Evolutionary conservation across 768 basidiomycete species (phyloP).

Genomic region (Lanmaoa rubissima): DNA sequence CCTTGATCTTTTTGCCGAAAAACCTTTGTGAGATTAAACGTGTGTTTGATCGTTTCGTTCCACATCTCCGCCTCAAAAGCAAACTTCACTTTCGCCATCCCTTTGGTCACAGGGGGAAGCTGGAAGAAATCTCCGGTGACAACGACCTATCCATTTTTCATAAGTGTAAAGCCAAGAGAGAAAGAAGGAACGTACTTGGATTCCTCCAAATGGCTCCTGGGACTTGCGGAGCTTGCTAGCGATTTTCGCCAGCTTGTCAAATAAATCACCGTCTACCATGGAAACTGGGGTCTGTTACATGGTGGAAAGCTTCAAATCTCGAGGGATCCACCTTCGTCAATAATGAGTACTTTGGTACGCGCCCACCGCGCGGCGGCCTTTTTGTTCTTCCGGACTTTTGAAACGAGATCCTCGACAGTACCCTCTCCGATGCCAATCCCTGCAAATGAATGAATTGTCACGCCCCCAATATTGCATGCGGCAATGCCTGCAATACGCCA

Average conservation of each 20-base stretch:
- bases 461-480: conserved; percentile 95
- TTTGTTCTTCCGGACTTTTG: conserved; percentile 75
- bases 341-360: conserved; percentile 79
- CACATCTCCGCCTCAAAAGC: conserved; percentile 88
- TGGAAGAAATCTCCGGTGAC: conserved; percentile 99
- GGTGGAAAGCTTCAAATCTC: neutral
- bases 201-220: conserved; percentile 84
- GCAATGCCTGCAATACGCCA: conserved; percentile 64
- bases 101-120: conserved; percentile 85
- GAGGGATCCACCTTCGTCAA: conserved; percentile 64
- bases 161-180: neutral
- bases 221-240: conserved; percentile 63
- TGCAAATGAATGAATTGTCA: conserved; percentile 94
- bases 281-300: conserved; percentile 60
- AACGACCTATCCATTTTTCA: conserved; percentile 53
- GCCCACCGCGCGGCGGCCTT: conserved; percentile 81
- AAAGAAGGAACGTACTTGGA: conserved; percentile 56
- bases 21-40: conserved; percentile 92
- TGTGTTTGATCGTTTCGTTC: conserved; percentile 70
- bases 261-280: conserved; percentile 92
- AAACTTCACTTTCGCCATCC: conserved; percentile 63
- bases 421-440: conserved; percentile 87
- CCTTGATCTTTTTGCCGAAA: conserved; percentile 93
- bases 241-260: conserved; percentile 84
- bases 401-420: conserved; percentile 54